Percentiles rank a stretch among this genome's conserved stretches.
Evolutionary conservation across 1,284 basidiomycete genomes (phyloP).

Genomic region (Pisolithus thermaeus): DNA sequence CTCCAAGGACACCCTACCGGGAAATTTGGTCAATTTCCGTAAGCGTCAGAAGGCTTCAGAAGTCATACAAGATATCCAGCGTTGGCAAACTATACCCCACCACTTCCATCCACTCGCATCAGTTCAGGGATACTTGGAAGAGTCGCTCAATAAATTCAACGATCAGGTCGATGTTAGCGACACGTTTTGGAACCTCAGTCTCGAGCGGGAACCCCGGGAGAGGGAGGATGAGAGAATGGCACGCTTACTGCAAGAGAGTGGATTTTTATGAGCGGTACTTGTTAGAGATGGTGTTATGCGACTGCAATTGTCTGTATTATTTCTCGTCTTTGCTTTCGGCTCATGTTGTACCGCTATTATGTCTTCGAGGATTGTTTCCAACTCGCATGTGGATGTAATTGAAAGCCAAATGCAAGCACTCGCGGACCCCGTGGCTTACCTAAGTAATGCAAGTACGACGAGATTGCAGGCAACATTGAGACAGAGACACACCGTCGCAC

Average conservation of each 20-base stretch:
- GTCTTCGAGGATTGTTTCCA: conserved; percentile 9
- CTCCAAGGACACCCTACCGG: conserved; percentile 83
- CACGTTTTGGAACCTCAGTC: conserved; percentile 80
- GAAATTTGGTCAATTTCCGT: conserved; percentile 89
- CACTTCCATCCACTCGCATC: conserved; percentile 71
- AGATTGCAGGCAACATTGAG: too few species aligned
- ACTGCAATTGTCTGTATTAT: conserved; percentile 3
- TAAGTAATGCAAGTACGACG: too few species aligned
- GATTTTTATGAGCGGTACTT: conserved; percentile 55
- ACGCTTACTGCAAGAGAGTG: conserved; percentile 80
- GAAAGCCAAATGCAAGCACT: background rate
- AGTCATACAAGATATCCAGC: conserved; percentile 93
- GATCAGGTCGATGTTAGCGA: conserved; percentile 60
- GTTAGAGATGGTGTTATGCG: conserved; percentile 1
- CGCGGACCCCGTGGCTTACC: too few species aligned
- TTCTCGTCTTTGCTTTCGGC: background rate
- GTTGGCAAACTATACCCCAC: conserved; percentile 90
- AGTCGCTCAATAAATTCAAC: conserved; percentile 65
- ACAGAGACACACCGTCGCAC: too few species aligned
- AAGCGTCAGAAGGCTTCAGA: conserved; percentile 93
- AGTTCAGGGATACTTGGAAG: conserved; percentile 75
- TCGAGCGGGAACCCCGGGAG: conserved; percentile 88
- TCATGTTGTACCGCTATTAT: conserved; percentile 20
- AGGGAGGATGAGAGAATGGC: conserved; percentile 93
- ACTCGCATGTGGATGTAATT: background rate